A percentile compares a stretch with the other conserved stretches of the same genome.
Conservation (phyloP, 441 rosid species). For the Viola pubescens region DNA sequence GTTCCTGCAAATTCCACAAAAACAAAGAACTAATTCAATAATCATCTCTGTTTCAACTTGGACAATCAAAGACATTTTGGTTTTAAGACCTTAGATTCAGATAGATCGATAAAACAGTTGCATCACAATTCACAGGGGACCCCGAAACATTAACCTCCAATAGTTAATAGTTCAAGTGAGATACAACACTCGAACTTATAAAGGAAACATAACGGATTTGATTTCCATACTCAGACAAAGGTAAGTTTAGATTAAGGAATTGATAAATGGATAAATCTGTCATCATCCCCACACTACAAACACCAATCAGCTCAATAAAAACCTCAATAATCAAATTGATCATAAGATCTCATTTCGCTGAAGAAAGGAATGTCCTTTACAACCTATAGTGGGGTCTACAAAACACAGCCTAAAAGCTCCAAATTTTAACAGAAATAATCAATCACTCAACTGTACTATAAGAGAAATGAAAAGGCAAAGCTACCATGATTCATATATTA, state of each 20-base stretch:
- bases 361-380: not conserved
- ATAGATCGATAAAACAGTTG: conserved; percentile 5
- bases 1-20: conserved; percentile 47
- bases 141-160: conserved; percentile 1
- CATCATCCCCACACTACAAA: conserved; percentile 1
- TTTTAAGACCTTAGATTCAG: not conserved
- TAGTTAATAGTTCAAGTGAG: conserved; percentile 1
- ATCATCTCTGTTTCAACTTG: conserved; percentile 11
- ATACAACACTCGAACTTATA: not conserved
- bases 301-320: not conserved
- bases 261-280: not conserved
- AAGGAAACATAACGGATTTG: too few relatives aligned
- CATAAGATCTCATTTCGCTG: conserved; percentile 27
- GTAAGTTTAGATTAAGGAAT: not conserved
- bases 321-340: conserved; percentile 21
- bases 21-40: conserved; percentile 11
- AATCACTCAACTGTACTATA: not conserved
- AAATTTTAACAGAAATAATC: conserved; percentile 7
- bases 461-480: conserved; percentile 1
- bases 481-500: conserved; percentile 2
- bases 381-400: conserved; percentile 21
- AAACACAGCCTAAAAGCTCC: conserved; percentile 15
- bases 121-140: not conserved
- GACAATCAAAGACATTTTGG: conserved; percentile 7
- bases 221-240: too few relatives aligned